phyloP scores from a whole-genome alignment of 1,284 basidiomycete genomes.

The Trichosporon sp. region DNA sequence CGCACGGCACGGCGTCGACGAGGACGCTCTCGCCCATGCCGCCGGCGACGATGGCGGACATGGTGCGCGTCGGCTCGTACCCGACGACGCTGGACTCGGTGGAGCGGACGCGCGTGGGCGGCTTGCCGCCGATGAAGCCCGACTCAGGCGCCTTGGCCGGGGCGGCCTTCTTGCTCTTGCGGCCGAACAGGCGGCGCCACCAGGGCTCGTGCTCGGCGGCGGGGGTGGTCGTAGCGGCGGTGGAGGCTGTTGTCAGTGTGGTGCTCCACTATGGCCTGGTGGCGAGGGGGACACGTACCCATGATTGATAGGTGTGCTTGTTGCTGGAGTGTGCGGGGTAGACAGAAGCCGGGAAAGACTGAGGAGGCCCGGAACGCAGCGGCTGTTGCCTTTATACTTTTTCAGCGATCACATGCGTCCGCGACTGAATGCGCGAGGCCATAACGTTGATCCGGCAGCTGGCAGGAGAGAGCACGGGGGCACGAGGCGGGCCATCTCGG shows the following conservation, averaged over 20 bases:
- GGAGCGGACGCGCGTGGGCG: neutral
- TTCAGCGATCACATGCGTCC: neutral
- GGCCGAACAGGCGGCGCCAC: neutral
- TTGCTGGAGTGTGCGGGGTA: neutral
- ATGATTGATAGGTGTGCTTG: neutral
- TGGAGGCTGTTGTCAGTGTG: neutral
- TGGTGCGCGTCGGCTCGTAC: constrained; percentile 4
- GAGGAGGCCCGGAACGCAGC: neutral
- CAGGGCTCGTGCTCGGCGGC: neutral
- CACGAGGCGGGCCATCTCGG: neutral
- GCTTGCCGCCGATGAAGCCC: neutral
- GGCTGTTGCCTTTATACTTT: neutral
- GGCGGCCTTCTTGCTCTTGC: neutral
- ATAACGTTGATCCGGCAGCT: neutral
- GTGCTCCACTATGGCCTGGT: neutral
- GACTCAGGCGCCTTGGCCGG: neutral
- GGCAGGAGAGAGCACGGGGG: neutral
- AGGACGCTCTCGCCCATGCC: constrained; percentile 63
- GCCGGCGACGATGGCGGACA: neutral
- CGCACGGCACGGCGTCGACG: constrained; percentile 68
- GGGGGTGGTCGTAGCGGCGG: neutral
- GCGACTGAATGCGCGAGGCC: no score
- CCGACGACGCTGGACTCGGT: neutral
- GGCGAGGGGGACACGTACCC: neutral
- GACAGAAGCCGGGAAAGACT: neutral